Percentiles rank a stretch among this genome's conserved stretches.
phyloP scores from a whole-genome alignment of 768 basidiomycete genomes.

The Hemileccinum impolitum region DNA sequence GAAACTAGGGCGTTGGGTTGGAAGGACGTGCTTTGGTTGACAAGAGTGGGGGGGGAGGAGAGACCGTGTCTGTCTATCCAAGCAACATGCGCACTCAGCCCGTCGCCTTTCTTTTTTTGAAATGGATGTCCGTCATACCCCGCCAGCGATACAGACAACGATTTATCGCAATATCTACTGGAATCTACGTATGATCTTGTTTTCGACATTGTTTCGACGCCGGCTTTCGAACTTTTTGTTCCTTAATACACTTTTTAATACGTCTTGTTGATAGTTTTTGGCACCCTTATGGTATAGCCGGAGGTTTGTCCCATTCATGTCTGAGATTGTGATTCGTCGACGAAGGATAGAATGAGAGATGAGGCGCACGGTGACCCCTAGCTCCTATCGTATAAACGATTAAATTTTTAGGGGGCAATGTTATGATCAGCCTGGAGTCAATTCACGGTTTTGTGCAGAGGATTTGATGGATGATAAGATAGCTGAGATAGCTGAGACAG shows the following conservation, averaged over 20 bases:
- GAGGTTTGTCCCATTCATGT: too few species aligned
- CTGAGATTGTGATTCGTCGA: too few species aligned
- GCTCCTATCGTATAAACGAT: too few species aligned
- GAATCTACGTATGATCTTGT: background rate
- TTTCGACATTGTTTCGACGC: background rate
- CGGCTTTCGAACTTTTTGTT: background rate
- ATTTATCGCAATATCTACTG: constrained; percentile 12
- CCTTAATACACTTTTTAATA: constrained; percentile 8
- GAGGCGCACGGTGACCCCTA: too few species aligned
- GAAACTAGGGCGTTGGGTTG: constrained; percentile 21
- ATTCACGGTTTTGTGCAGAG: too few species aligned
- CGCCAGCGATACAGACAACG: background rate
- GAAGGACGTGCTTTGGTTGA: background rate
- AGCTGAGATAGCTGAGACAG: too few species aligned
- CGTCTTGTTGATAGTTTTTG: background rate
- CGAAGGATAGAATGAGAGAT: too few species aligned
- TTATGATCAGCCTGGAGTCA: too few species aligned
- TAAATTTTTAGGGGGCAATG: too few species aligned
- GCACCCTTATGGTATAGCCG: background rate
- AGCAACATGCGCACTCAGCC: background rate
- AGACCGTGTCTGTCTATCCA: background rate
- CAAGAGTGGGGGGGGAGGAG: background rate
- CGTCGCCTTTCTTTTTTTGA: too few species aligned
- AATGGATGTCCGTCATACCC: constrained; percentile 2
- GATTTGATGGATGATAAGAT: too few species aligned